Evolutionary conservation across 306 rosid species (phyloP).

Genomic region (Hippophae tibetana): DNA sequence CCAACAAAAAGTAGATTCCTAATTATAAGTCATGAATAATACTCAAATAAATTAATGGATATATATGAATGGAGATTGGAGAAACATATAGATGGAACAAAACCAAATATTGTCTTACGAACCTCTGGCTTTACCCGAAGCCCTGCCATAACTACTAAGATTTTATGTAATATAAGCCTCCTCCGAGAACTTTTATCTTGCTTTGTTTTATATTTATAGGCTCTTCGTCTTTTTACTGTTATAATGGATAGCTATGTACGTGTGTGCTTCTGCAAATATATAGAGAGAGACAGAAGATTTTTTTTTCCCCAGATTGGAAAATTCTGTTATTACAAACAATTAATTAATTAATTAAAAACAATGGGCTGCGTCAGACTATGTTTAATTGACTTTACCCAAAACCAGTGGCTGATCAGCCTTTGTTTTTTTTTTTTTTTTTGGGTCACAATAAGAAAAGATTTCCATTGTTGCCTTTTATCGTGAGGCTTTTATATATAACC

Average conservation of each 20-base stretch:
- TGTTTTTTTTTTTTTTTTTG: slow-evolving; percentile 19
- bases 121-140: slow-evolving; percentile 97
- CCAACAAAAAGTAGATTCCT: neutral
- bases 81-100: neutral
- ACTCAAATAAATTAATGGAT: no score
- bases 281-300: slow-evolving; percentile 13
- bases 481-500: no score
- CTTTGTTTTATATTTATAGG: slow-evolving; percentile 3
- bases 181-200: neutral
- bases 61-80: no score
- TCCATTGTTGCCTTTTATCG: neutral
- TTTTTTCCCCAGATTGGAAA: no score
- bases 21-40: no score
- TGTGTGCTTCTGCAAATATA: slow-evolving; percentile 1
- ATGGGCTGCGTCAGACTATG: slow-evolving; percentile 31
- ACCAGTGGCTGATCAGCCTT: slow-evolving; percentile 59
- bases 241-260: no score
- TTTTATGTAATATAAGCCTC: no score
- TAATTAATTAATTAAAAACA: slow-evolving; percentile 15
- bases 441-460: neutral
- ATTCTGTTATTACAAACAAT: no score
- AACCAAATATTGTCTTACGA: neutral
- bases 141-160: slow-evolving; percentile 33
- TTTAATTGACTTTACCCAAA: slow-evolving; percentile 35
- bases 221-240: no score